Conservation (phyloP, 129 eudicot species). For the Oenanthe sinensis region DNA sequence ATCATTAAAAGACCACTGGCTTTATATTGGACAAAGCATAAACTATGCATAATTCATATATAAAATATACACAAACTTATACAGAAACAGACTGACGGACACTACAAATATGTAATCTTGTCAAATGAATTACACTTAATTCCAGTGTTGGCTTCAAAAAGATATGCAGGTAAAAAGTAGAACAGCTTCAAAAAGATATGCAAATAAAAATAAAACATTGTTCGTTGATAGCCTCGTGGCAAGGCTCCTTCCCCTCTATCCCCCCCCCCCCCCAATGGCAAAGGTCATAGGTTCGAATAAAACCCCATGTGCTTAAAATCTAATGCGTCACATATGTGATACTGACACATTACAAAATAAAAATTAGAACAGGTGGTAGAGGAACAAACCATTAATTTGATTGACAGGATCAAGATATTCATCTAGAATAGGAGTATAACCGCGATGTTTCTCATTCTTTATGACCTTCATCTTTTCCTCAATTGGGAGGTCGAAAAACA, state of each 20-base stretch:
- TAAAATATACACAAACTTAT: too few species aligned
- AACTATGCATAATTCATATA: neutral
- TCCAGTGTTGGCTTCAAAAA: neutral
- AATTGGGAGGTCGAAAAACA: constrained; percentile 55
- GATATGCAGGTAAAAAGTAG: neutral
- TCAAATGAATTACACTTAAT: neutral
- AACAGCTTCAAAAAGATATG: too few species aligned
- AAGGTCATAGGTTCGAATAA: neutral
- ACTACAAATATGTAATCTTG: neutral
- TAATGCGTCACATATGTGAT: neutral
- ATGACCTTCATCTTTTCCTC: constrained; percentile 74
- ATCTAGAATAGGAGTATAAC: constrained; percentile 80
- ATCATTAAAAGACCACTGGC: too few species aligned
- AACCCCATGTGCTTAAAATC: neutral
- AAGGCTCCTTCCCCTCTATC: too few species aligned
- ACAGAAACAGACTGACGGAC: neutral
- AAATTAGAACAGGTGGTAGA: neutral
- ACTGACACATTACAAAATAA: neutral
- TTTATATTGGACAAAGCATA: neutral
- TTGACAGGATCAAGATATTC: constrained; percentile 69
- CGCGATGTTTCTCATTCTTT: constrained; percentile 72
- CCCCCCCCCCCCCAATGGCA: neutral
- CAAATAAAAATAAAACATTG: too few species aligned
- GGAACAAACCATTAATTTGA: constrained; percentile 61
- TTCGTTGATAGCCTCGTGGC: neutral